Base-by-base conservation (phyloP, 257 asterid genomes). In the Eustoma russellianum region DNA sequence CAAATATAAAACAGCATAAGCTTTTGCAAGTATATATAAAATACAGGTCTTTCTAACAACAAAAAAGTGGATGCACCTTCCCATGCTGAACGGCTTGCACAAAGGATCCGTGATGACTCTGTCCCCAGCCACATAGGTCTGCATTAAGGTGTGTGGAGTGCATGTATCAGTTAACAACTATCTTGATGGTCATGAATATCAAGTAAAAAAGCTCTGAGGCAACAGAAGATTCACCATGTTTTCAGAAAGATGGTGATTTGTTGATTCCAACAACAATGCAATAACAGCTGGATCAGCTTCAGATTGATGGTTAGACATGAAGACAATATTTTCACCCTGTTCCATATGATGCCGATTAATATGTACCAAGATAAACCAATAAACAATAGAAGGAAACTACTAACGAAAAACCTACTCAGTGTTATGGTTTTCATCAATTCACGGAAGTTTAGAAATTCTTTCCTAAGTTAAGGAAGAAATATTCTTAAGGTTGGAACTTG, bases 1-100 rank as follows among this genome's bases (percentile, higher is more conserved):
- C 33, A 48, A 68, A 72, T 53, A 44, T 54, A 67, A 61, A 57
- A 11, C 3, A 19, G 35, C 30, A 62, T 70, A 45, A 33, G 43
- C 53, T 56, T 17, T 45, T 59, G 5, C 8, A 41, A 16, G 12
- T n/a, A 11, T 69, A 59, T 49, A 56, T 14, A 56, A 24, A 11
- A 30, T 18, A 45, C 28, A 46, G 63, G 41, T 60, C 13, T 45
- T 57, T 45, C 44, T 19, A 49, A 35, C 56, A 64, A 35, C 35
- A 5, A 41, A 30, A 55, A 50, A 61, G 47, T 17, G 17, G 35
- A 57, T 50, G 55, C 75, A 91, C 98, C 98, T 91, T 64, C 98
- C 98, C 93, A 87, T 91, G 69, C 98, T 91, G 75, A 91, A 91
- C 52, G 98, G 98, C 69, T 87, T 91, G 86, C 96, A 80, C 63